Evolutionary conservation across 2,329 filamentous ascomycete genomes (phyloP), one percentile per base, ranked within the genome.

Genomic region (Neonectria coccinea): DNA sequence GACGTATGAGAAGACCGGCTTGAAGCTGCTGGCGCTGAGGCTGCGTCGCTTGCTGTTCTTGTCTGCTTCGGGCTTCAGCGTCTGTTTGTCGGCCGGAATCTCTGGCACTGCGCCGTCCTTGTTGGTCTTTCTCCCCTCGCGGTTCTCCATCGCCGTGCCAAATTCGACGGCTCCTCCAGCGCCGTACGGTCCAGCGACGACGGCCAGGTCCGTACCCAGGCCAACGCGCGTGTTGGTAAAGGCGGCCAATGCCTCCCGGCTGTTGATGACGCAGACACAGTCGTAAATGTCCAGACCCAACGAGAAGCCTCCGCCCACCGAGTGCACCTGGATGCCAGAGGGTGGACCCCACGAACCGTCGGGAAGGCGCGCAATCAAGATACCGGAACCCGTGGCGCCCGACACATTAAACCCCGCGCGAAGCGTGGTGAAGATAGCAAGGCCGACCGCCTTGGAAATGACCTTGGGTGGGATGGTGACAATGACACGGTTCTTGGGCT

Each of bases 261-360:
- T 92, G 80, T 97, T 97, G 78, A 97, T 94, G 39, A 97, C 91
- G 25, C 94, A 88, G 3, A 97, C 92, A 71, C 92, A 96, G 77
- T 97, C 93, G 80, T 96, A 97, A 29, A 97, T 93, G 77, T 97
- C 93, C 12, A 95, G 86, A 12, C 93, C 93, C 1, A 92, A 87
- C 64, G 95, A 85, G 75, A 97, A 93, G 0, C 93, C 93, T 1
- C 93, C 86, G 4, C 91, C 92, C 1, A 92, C 86, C 0, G 92
- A 93, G 74, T 95, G 91, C 27, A 96, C 85, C 78, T 94, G 86
- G 74, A 97, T 94, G 33, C 91, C 93, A 0, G 90, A 93, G 0
- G 93, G 93, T 1, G 92, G 91, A 44, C 91, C 92, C 93, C 93
- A 97, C 9, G 81, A 82, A 14, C 89, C 89, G 73, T 91, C 88